Conservation (phyloP, 192 early-diverging fungal genomes). For the Backusella parvicylindrica region DNA sequence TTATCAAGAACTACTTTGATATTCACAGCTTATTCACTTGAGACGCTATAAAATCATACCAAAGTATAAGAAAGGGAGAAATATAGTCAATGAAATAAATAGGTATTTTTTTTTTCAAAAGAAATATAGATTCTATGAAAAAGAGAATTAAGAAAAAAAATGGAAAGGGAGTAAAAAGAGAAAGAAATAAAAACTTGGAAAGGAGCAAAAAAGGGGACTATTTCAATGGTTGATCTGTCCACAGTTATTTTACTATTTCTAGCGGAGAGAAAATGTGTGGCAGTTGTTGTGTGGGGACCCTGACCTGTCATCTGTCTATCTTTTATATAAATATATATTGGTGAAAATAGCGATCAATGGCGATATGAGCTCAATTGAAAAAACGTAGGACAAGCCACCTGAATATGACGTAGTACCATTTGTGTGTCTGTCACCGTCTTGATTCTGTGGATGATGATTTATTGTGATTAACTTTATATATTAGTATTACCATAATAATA, state of each 20-base stretch:
- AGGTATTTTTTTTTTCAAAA: background rate
- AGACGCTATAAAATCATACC: constrained; percentile 15
- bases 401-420: background rate
- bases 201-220: constrained; percentile 3
- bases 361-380: constrained; percentile 9
- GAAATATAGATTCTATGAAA: background rate
- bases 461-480: background rate
- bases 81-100: background rate
- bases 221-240: background rate
- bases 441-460: background rate
- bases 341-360: constrained; percentile 15
- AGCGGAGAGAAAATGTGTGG: constrained; percentile 2
- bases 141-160: background rate
- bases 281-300: constrained; percentile 9
- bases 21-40: constrained; percentile 3
- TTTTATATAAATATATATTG: constrained; percentile 6
- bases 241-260: background rate
- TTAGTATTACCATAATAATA: background rate
- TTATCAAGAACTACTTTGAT: constrained; percentile 12
- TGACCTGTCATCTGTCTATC: constrained; percentile 10
- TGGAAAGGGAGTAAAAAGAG: background rate
- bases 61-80: background rate
- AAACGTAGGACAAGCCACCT: constrained; percentile 1
- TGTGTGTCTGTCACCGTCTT: background rate
- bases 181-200: background rate